Evolutionary conservation across 163 green algal genomes (phyloP).

Genomic region (Prototheca stagnorum): DNA sequence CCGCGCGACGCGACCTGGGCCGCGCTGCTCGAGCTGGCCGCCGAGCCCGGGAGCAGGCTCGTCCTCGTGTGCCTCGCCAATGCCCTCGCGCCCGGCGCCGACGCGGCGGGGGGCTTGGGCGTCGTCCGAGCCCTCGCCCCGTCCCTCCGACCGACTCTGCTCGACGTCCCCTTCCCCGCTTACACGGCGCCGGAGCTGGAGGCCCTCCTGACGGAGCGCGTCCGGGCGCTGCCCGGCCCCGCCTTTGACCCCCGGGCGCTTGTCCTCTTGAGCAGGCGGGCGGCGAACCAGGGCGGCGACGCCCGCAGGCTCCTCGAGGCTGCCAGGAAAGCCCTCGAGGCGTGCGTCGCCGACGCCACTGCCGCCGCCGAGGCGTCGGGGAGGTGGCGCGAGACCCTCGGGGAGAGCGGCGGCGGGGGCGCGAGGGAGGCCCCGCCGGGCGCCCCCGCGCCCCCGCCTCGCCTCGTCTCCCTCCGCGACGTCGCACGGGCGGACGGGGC

Average conservation of each 20-base stretch:
- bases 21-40: constrained; percentile 32
- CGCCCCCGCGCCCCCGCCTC: too few species aligned
- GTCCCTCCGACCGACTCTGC: neutral
- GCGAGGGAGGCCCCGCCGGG: too few species aligned
- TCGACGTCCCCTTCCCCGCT: constrained; percentile 24
- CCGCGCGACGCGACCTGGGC: constrained; percentile 22
- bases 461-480: neutral
- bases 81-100: constrained; percentile 28
- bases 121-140: neutral
- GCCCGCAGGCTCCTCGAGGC: constrained; percentile 37
- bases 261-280: constrained; percentile 35
- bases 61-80: constrained; percentile 45
- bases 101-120: too few species aligned
- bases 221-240: constrained; percentile 22
- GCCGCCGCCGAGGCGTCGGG: too few species aligned
- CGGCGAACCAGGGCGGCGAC: constrained; percentile 39
- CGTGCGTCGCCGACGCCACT: neutral
- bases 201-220: constrained; percentile 25
- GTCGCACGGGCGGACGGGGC: neutral
- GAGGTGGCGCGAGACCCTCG: too few species aligned
- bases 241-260: constrained; percentile 29
- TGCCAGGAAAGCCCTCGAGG: constrained; percentile 10
- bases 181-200: constrained; percentile 21
- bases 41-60: constrained; percentile 18
- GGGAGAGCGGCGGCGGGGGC: neutral